phyloP scores from a whole-genome alignment of 352 stramenopile genomes.

The Pythium diclinum region DNA sequence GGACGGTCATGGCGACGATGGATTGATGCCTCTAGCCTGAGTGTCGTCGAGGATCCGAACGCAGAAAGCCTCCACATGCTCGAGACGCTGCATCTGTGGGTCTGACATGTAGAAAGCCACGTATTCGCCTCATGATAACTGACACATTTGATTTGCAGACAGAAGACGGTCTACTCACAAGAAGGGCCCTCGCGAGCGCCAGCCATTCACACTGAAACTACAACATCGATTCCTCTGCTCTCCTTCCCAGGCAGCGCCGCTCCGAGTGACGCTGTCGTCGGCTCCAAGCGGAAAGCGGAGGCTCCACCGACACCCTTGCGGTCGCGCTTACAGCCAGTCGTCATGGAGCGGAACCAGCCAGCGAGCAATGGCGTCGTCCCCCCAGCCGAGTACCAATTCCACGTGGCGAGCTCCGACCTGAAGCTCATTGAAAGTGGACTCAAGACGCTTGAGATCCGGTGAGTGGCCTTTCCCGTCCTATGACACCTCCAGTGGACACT shows the following conservation, averaged over 20 bases:
- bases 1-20: conserved; percentile 23
- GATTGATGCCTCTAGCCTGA: conserved; percentile 31
- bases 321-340: conserved; percentile 1
- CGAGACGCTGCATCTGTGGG: conserved; percentile 54
- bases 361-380: conserved; percentile 14
- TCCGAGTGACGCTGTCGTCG: background rate
- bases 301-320: background rate
- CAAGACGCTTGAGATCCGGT: conserved; percentile 72
- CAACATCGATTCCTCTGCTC: conserved; percentile 4
- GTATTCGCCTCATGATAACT: background rate
- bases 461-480: conserved; percentile 1
- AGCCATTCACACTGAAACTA: background rate
- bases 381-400: conserved; percentile 59
- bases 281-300: conserved; percentile 14
- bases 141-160: background rate
- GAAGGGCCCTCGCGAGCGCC: background rate
- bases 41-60: conserved; percentile 49
- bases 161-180: conserved; percentile 5
- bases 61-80: conserved; percentile 60
- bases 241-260: background rate
- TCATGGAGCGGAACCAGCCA: conserved; percentile 5
- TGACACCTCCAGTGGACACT: background rate
- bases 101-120: background rate
- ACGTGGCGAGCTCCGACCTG: conserved; percentile 38
- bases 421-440: conserved; percentile 41